A percentile compares a stretch with the other conserved stretches of the same genome.
Conservation (phyloP, 495 filamentous ascomycete species). For the Hyphodiscus hymeniophilus region DNA sequence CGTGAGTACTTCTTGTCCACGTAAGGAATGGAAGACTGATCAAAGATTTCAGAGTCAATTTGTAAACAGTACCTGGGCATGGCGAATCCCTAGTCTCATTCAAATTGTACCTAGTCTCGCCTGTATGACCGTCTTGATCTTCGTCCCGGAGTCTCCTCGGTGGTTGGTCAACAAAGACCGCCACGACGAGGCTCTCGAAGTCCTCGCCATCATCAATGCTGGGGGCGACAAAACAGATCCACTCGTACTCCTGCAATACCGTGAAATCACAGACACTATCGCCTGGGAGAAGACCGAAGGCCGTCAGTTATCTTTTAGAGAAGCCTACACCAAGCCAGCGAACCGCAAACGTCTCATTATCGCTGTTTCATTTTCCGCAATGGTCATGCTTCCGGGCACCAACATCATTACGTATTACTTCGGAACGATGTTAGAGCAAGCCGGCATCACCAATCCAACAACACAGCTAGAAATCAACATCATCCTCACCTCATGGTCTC, state of each 20-base stretch:
- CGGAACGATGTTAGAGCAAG: conserved; percentile 25
- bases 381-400: conserved; percentile 30
- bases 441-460: conserved; percentile 16
- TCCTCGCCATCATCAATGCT: conserved; percentile 28
- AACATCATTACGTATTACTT: conserved; percentile 42
- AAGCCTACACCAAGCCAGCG: conserved; percentile 26
- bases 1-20: background rate
- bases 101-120: too few relatives aligned
- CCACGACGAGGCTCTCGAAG: conserved; percentile 34
- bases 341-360: conserved; percentile 16
- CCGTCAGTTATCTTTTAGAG: conserved; percentile 29
- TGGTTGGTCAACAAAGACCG: conserved; percentile 47
- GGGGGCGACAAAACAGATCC: conserved; percentile 27
- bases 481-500: conserved; percentile 49
- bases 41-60: too few relatives aligned
- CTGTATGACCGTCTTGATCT: too few relatives aligned
- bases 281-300: conserved; percentile 40
- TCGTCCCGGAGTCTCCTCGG: conserved; percentile 53
- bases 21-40: too few relatives aligned
- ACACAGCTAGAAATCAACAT: conserved; percentile 26
- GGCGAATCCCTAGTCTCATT: too few relatives aligned
- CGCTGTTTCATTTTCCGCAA: conserved; percentile 22
- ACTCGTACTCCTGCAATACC: conserved; percentile 28
- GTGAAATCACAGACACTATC: conserved; percentile 34
- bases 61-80: too few relatives aligned